Base-by-base conservation (phyloP, 2,329 filamentous ascomycete genomes). In the Sphaerulina populicola region DNA sequence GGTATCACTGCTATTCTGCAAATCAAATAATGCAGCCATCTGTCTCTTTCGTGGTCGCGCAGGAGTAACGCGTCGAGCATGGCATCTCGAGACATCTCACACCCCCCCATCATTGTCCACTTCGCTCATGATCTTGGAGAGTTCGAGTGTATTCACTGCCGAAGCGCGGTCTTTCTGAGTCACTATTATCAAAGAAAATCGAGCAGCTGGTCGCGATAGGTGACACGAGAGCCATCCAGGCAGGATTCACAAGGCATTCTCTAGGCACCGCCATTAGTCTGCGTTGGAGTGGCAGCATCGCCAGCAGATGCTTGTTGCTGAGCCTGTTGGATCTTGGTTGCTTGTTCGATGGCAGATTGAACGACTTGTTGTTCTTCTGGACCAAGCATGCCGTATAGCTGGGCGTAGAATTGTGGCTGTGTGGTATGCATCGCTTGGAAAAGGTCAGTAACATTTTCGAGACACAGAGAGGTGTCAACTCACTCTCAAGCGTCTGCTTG, bases 351-450 rank as follows among this genome's bases (percentile, higher is more conserved):
- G 50, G 91, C 88, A 18, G 75, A 78, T 67, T 94, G 83, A 56
- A 97, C 79, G 44, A 94, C 77, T 56, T 79, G 78, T 68, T 93
- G 87, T 66, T 97, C 90, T 44, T 93, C 87, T 0, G 81, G 76
- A 35, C 80, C 82, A 37, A 97, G 79, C 55, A 88, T 85, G 60
- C 84, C 81, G 18, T 88, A 88, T 52, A 98, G 76, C 53, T 77
- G 83, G 39, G 83, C 75, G 68, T 97, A 98, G 60, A 95, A 84
- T 60, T 90, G 85, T 12, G 91, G 90, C 65, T 96, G 89, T 62
- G 46, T 90, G 85, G 72, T 85, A 83, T 79, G 96, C 88, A 66
- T 97, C 80, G 69, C 80, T 54, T 10, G 30, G 8, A 23, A 29
- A 10, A 18, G 14, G 10, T 48, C 30, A 48, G 46, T 35, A 41